Conservation (phyloP, 148 eudicot genomes). For the Rhododendron ovatum region DNA sequence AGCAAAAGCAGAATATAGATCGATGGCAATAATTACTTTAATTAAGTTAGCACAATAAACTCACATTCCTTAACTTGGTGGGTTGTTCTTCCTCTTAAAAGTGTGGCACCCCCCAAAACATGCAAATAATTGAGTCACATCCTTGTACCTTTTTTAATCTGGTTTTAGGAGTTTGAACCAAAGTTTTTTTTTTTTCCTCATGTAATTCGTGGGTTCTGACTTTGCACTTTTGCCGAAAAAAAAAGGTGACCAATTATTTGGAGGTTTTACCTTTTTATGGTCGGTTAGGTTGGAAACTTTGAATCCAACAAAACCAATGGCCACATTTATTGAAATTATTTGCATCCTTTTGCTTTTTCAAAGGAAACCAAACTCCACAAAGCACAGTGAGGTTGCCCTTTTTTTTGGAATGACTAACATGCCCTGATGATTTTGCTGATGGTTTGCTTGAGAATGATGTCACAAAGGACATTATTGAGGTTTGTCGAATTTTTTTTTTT, state of each 20-base stretch:
- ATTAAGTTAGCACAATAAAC: not conserved
- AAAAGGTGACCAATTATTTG: conserved; percentile 7
- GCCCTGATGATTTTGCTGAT: not conserved
- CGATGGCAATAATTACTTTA: not conserved
- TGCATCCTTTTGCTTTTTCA: not conserved
- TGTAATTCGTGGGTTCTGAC: not conserved
- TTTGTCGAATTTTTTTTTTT: not conserved
- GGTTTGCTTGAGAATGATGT: not conserved
- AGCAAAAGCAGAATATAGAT: not conserved
- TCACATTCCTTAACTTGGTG: not conserved
- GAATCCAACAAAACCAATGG: not conserved
- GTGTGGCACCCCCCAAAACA: not conserved
- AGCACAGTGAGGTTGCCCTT: not conserved
- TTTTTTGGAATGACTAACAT: not conserved
- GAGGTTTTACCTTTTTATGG: not conserved
- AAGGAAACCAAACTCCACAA: not conserved
- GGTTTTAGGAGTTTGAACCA: not conserved
- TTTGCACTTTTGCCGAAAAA: not conserved
- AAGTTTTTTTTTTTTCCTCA: not conserved
- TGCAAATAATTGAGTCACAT: conserved; percentile 1
- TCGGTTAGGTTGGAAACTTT: not conserved
- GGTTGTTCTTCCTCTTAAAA: not conserved
- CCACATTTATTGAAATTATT: not conserved
- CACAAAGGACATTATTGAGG: not conserved
- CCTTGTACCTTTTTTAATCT: not conserved